phyloP scores from a whole-genome alignment of 2,329 filamentous ascomycete genomes.

The Calonectria hawksworthii region DNA sequence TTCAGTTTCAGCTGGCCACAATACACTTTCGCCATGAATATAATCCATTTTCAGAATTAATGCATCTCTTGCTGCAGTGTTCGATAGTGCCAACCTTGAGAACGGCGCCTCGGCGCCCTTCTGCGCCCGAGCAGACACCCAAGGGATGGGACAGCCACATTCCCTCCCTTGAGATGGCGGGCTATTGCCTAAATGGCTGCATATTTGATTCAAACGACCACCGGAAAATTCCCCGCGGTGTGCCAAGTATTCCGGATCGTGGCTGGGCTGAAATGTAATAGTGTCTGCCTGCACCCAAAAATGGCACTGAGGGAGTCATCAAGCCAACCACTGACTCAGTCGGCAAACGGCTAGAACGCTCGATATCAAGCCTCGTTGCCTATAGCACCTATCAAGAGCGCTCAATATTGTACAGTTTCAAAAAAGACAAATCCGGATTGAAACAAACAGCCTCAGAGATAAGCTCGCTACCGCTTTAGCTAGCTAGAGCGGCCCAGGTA shows the following conservation, averaged over 20 bases:
- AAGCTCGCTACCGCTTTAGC: not conserved
- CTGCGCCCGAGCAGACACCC: not conserved
- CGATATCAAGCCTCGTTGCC: not conserved
- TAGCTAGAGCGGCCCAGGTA: not conserved
- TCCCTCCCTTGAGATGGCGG: not conserved
- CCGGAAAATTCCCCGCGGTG: too few species aligned
- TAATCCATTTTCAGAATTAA: not conserved
- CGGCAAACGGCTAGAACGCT: not conserved
- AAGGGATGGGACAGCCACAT: not conserved
- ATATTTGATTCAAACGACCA: not conserved
- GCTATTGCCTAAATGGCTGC: not conserved
- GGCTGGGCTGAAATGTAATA: not conserved
- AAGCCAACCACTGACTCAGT: not conserved
- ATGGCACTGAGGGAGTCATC: not conserved
- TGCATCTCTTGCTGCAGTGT: not conserved
- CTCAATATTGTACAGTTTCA: not conserved
- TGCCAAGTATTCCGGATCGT: not conserved
- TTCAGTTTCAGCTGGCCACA: not conserved
- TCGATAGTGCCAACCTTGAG: not conserved
- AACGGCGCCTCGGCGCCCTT: not conserved
- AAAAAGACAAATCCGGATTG: not conserved
- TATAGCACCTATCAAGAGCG: not conserved
- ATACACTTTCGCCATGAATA: not conserved
- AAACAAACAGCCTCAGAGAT: not conserved
- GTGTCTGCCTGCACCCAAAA: slow-evolving; percentile 7